Evolutionary conservation across 345 rosid species (phyloP), one percentile per base, ranked within the genome.

Genomic region (Hevea brasiliensis): DNA sequence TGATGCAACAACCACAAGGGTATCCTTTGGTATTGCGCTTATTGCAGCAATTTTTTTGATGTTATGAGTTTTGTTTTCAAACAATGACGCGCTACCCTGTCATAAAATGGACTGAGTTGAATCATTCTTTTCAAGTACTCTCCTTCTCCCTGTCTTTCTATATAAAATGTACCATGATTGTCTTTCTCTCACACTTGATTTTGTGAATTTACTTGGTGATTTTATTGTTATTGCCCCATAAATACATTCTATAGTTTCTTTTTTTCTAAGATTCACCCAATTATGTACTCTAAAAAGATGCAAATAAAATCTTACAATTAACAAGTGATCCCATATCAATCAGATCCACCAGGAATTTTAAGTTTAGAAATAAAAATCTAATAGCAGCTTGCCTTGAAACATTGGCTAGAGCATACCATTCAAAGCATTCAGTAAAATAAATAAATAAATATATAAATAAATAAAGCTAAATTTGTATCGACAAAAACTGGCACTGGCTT

Each of bases 1-100:
- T 8, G 73, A 68, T 50, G 90, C 87, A 32, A 70, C 70, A n/a
- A 53, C 27, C 14, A 58, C 37, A 9, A 24, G 63, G 26, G 24
- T 79, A 15, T 73, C 79, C 29, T 9, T 21, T 7, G 63, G 68
- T 44, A 70, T 76, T 44, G 79, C 79, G 60, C 47, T 81, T 67
- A 63, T 78, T 40, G 78, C 82, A 17, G 73, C 86, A 8, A 56
- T 83, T 72, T 78, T 76, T 41, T 71, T 84, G 50, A 76, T 75
- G 74, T 68, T 86, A 74, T 86, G 80, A 85, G 63, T 45, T 72
- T 65, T 45, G 9, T 3, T 73, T 66, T n/a, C 15, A 0, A 45
- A 53, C 12, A 13, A 51, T 20, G 40, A 68, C 17, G 80, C 68
- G 77, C 63, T 51, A 11, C 50, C 72, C 17, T 69, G 67, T 59